phyloP scores from a whole-genome alignment of 352 stramenopile species.

The Phytophthora ramorum region DNA sequence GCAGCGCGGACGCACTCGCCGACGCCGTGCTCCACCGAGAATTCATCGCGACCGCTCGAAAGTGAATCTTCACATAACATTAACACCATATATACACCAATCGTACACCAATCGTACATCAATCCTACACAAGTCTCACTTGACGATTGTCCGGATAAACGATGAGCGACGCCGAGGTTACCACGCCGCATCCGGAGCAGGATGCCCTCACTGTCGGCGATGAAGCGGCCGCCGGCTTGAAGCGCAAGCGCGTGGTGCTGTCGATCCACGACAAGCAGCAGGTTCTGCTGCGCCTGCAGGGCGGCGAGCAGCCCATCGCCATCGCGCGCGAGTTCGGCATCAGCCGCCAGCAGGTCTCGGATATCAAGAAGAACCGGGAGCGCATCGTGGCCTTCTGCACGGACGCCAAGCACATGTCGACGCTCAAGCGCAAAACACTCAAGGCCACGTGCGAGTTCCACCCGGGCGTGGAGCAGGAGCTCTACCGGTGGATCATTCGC shows the following conservation, averaged over 20 bases:
- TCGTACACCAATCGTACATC: background rate
- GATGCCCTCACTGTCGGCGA: no score
- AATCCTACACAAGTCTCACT: background rate
- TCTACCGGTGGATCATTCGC: constrained; percentile 86
- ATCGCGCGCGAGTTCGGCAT: constrained; percentile 76
- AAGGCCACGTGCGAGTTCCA: constrained; percentile 72
- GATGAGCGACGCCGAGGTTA: background rate
- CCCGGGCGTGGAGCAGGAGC: constrained; percentile 80
- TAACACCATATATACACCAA: background rate
- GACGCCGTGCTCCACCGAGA: constrained; percentile 14
- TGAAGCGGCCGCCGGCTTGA: constrained; percentile 21
- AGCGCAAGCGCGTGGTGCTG: constrained; percentile 86
- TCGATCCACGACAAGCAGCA: constrained; percentile 88
- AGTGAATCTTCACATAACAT: background rate
- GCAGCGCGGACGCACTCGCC: constrained; percentile 1
- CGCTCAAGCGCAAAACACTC: constrained; percentile 78
- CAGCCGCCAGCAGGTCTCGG: constrained; percentile 82
- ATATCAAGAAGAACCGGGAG: constrained; percentile 89
- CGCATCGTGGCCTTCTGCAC: constrained; percentile 80
- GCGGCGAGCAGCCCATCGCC: constrained; percentile 66
- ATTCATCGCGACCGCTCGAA: constrained; percentile 13
- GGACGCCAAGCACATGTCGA: constrained; percentile 78
- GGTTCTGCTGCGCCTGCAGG: constrained; percentile 74
- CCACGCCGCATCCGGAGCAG: background rate
- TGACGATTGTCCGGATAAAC: constrained; percentile 1